phyloP scores from a whole-genome alignment of 305 asterid species.

The Caryopteris hybrid region DNA sequence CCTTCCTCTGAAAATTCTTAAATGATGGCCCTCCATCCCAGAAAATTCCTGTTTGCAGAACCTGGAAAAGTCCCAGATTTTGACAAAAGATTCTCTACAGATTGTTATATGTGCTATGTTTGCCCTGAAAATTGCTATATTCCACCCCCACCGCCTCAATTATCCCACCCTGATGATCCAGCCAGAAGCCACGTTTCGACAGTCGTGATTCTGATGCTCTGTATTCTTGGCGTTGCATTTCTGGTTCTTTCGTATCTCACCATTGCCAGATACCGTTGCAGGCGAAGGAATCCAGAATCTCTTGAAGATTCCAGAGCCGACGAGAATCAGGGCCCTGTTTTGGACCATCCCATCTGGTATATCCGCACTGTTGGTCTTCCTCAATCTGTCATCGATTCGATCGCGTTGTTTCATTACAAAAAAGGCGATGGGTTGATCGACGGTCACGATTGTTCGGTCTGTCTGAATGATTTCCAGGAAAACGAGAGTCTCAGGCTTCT shows the following conservation, averaged over 20 bases:
- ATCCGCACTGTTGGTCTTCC: conserved; percentile 63
- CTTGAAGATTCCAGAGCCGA: conserved; percentile 20
- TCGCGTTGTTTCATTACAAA: conserved; percentile 37
- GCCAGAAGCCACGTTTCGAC: conserved; percentile 26
- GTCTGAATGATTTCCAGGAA: conserved; percentile 63
- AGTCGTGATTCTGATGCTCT: conserved; percentile 42
- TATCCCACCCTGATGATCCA: not conserved
- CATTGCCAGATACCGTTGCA: conserved; percentile 28
- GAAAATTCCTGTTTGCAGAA: conserved; percentile 12
- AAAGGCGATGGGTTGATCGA: conserved; percentile 38
- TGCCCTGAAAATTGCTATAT: conserved; percentile 31
- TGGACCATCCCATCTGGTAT: conserved; percentile 68
- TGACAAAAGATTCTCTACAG: not conserved
- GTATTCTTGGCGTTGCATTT: conserved; percentile 43
- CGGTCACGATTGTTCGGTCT: conserved; percentile 62
- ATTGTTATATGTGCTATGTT: conserved; percentile 25
- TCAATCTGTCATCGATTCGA: conserved; percentile 51
- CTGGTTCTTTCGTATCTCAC: conserved; percentile 39
- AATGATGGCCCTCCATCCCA: conserved; percentile 18
- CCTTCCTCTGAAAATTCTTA: too few relatives aligned
- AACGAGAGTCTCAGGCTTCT: conserved; percentile 54
- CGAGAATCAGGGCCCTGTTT: conserved; percentile 34
- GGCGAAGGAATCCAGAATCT: conserved; percentile 13
- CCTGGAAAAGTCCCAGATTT: not conserved
- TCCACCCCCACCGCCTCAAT: not conserved